A percentile compares a stretch with the other conserved stretches of the same genome.
phyloP scores from a whole-genome alignment of 2,329 filamentous ascomycete species.

The Ophiostoma sp. region DNA sequence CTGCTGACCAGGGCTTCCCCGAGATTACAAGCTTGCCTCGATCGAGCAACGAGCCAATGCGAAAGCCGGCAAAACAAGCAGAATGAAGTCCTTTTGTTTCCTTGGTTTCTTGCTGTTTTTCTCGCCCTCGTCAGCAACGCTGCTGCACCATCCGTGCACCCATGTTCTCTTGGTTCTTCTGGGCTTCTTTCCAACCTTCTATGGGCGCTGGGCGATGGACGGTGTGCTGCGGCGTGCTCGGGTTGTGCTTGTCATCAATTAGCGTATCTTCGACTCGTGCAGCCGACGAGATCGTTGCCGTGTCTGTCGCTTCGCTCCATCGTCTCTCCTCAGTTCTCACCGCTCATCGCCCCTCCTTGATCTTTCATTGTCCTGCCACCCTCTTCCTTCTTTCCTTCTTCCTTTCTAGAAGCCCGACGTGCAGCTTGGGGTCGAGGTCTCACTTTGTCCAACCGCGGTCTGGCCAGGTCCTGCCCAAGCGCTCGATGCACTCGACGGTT shows the following conservation, averaged over 20 bases:
- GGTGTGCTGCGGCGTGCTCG: neutral
- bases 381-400: neutral
- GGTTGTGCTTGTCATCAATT: neutral
- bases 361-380: neutral
- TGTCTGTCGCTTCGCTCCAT: neutral
- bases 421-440: neutral
- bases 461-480: neutral
- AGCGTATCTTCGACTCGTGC: neutral
- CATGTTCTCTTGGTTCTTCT: neutral
- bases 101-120: neutral
- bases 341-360: neutral
- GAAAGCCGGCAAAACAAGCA: constrained; percentile 2
- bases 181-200: neutral
- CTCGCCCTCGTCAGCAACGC: neutral
- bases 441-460: neutral
- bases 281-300: constrained; percentile 12
- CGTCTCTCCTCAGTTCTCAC: constrained; percentile 8
- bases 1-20: constrained; percentile 3
- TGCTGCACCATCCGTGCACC: neutral
- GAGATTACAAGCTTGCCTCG: constrained; percentile 18
- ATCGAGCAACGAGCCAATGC: constrained; percentile 9
- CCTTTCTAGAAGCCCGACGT: neutral
- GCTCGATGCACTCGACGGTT: neutral
- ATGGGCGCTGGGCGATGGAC: neutral
- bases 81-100: neutral